Percentiles rank a stretch among this genome's conserved stretches.
phyloP scores from a whole-genome alignment of 225 moss, liverwort and hornwort species.

The Thuidium tamariscinum region DNA sequence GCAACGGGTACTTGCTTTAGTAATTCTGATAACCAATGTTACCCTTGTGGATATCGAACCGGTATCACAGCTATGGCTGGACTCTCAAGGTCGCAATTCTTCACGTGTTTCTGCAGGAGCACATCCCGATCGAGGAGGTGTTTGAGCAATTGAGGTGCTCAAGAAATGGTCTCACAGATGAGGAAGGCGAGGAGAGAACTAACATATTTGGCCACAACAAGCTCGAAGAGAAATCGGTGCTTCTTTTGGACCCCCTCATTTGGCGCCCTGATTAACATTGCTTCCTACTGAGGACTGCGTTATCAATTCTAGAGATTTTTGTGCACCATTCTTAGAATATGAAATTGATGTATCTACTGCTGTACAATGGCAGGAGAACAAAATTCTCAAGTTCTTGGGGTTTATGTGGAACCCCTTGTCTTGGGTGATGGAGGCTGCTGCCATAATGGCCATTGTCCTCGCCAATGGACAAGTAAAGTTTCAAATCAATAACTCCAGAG shows the following conservation, averaged over 20 bases:
- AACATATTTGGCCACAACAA: slow-evolving; percentile 66
- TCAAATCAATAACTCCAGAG: not conserved
- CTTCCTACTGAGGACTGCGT: not conserved
- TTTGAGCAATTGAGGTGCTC: slow-evolving; percentile 60
- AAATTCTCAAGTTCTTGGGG: slow-evolving; percentile 43
- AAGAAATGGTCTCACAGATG: slow-evolving; percentile 39
- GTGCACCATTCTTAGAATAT: not conserved
- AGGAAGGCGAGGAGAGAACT: slow-evolving; percentile 57
- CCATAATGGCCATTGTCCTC: slow-evolving; percentile 42
- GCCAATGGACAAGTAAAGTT: slow-evolving; percentile 36
- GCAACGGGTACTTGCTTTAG: not conserved
- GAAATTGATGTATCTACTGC: not conserved
- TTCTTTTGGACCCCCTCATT: not conserved
- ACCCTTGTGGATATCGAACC: not conserved
- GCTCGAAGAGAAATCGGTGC: slow-evolving; percentile 79
- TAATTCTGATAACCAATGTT: not conserved
- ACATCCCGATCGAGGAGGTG: slow-evolving; percentile 72
- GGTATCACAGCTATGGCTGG: not conserved
- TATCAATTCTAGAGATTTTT: not conserved
- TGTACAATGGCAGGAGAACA: slow-evolving; percentile 28
- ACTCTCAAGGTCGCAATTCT: not conserved
- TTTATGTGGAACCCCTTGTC: slow-evolving; percentile 74
- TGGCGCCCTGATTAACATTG: not conserved
- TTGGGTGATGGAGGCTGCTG: slow-evolving; percentile 63
- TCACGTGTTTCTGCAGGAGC: slow-evolving; percentile 38